Evolutionary conservation across 164 flowering plant species (phyloP).

Genomic region (Nymphaea colorata): DNA sequence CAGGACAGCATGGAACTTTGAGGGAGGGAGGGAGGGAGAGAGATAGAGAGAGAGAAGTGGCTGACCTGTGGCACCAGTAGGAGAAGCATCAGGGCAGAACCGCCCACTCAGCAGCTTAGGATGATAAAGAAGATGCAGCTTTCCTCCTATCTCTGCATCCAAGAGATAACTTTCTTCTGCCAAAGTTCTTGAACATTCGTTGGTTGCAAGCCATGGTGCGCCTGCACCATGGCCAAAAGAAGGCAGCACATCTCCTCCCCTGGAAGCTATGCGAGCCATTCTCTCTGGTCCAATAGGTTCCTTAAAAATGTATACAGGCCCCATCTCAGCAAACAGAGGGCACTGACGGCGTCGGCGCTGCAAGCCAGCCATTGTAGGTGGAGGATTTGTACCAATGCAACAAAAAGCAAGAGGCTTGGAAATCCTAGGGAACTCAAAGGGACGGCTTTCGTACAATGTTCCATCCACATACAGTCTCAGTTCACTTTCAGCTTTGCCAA

Average conservation of each 20-base stretch:
- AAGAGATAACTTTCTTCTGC: conserved; percentile 69
- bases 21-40: not conserved
- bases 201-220: conserved; percentile 73
- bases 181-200: conserved; percentile 42
- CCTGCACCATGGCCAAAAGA: conserved; percentile 88
- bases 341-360: conserved; percentile 97
- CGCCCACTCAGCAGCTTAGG: conserved; percentile 89
- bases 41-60: not conserved
- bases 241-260: conserved; percentile 96
- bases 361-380: conserved; percentile 98
- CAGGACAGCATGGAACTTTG: too few species aligned
- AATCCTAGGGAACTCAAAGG: conserved; percentile 91
- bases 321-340: conserved; percentile 99
- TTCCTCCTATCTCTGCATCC: conserved; percentile 87
- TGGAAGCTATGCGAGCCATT: conserved; percentile 82
- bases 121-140: conserved; percentile 84
- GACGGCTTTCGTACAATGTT: conserved; percentile 75
- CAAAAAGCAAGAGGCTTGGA: conserved; percentile 96
- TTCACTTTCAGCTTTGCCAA: conserved; percentile 94
- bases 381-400: conserved; percentile 98
- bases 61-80: conserved; percentile 84
- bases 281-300: conserved; percentile 92
- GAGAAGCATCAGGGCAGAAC: conserved; percentile 98
- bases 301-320: conserved; percentile 90
- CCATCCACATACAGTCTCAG: conserved; percentile 91